Conservation (phyloP, 768 basidiomycete species). For the Agaricus sinodeliciosus region DNA sequence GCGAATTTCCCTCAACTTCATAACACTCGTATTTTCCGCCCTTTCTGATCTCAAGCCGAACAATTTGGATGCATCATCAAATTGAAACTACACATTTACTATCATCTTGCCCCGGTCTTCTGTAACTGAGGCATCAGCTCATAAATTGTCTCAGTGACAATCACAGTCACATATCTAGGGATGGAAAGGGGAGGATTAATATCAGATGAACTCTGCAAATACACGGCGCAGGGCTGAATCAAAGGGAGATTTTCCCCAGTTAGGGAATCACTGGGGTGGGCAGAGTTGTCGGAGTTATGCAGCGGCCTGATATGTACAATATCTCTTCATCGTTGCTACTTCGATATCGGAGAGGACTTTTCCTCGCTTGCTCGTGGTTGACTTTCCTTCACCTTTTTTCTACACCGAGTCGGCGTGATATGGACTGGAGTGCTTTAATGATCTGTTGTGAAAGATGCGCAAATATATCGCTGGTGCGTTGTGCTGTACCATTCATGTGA, state of each 20-base stretch:
- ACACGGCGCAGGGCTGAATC: neutral
- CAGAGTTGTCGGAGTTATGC: neutral
- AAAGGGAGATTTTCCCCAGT: conserved; percentile 3
- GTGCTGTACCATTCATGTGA: neutral
- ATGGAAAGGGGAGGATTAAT: conserved; percentile 2
- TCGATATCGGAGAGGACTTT: too few species aligned
- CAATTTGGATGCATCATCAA: too few species aligned
- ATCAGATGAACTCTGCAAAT: neutral
- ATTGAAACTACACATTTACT: too few species aligned
- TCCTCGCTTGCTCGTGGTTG: neutral
- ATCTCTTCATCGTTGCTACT: neutral
- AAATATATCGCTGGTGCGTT: neutral
- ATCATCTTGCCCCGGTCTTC: too few species aligned
- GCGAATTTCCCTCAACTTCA: neutral
- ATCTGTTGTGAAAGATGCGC: neutral
- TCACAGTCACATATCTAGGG: conserved; percentile 4
- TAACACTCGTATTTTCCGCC: too few species aligned
- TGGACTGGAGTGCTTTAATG: neutral
- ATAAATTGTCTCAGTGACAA: neutral
- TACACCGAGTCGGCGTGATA: neutral
- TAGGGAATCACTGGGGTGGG: neutral
- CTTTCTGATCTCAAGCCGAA: too few species aligned
- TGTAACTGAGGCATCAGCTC: neutral
- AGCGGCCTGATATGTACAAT: neutral
- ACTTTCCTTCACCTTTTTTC: neutral